Percentiles rank a stretch among this genome's conserved stretches.
phyloP scores from a whole-genome alignment of 164 flowering plant genomes.

The Euptelea pleiosperma region DNA sequence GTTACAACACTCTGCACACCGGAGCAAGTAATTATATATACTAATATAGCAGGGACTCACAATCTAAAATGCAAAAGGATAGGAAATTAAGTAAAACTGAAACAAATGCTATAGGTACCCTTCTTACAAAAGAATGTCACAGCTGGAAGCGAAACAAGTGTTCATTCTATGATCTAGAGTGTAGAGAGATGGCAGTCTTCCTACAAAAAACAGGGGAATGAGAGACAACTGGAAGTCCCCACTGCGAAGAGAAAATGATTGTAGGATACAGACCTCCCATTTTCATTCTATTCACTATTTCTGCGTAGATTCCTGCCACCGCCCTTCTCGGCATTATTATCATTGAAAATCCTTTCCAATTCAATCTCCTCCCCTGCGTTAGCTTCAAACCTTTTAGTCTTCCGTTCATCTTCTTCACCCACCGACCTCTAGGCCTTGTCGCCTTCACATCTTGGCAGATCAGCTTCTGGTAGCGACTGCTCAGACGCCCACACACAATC shows the following conservation, averaged over 20 bases:
- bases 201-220: constrained; percentile 17
- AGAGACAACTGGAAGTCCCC: constrained; percentile 58
- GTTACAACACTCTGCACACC: too few relatives aligned
- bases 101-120: too few relatives aligned
- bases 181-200: too few relatives aligned
- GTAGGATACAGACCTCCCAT: constrained; percentile 34
- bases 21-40: too few relatives aligned
- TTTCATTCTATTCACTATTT: constrained; percentile 27
- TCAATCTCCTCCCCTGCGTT: constrained; percentile 31
- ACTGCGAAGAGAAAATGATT: constrained; percentile 37
- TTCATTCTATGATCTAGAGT: too few relatives aligned
- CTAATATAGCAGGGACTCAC: too few relatives aligned
- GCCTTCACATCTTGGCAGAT: constrained; percentile 6
- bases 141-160: too few relatives aligned
- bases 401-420: constrained; percentile 34
- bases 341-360: constrained; percentile 33
- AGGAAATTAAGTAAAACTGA: too few relatives aligned
- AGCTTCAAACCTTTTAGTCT: constrained; percentile 28
- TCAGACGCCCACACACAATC: constrained; percentile 9
- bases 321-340: constrained; percentile 29
- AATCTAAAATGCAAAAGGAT: too few relatives aligned
- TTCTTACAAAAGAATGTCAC: too few relatives aligned
- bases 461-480: constrained; percentile 37
- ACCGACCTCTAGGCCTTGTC: constrained; percentile 22
- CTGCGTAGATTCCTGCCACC: constrained; percentile 26